Evolutionary conservation across 371 early-diverging fungal species (phyloP), one percentile per base, ranked within the genome.

Genomic region (Synchytrium microbalum): DNA sequence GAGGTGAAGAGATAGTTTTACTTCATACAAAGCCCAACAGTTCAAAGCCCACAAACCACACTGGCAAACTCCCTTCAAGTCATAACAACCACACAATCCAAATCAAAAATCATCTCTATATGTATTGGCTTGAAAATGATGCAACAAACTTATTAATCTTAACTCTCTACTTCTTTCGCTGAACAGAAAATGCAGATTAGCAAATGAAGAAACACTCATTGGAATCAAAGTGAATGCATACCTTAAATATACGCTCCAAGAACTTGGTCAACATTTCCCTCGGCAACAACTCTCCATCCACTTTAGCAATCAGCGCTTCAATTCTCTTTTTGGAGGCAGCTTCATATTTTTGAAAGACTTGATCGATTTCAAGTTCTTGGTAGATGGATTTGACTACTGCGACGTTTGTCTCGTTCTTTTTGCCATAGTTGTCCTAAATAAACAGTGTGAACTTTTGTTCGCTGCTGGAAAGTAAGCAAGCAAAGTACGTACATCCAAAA

Each of bases 161-260:
- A 38, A 38, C 5, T 10, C 10, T 38, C 46, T 38, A 38, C 46
- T 38, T 38, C 46, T 38, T 38, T 38, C 46, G 5, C 46, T 38
- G 46, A 5, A 38, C n/a, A n/a, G n/a, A n/a, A n/a, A n/a, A n/a
- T n/a, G n/a, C n/a, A n/a, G n/a, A n/a, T n/a, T n/a, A n/a, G n/a
- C n/a, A n/a, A n/a, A n/a, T n/a, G n/a, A n/a, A n/a, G n/a, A n/a
- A n/a, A n/a, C n/a, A n/a, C n/a, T 52, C 93, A 85, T n/a, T n/a
- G n/a, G n/a, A n/a, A 38, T 19, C 46, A 38, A 10, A 19, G 46
- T 38, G 10, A 38, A 38, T 56, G 56, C 56, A 26, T 56, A 24
- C 26, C 82, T 89, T 93, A 83, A 91, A 93, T 66, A 93, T 89
- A 64, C 81, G 92, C 77, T 91, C 84, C 83, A 95, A 88, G 80